Conservation (phyloP, 140 eudicot genomes). For the Cichorium intybus region DNA sequence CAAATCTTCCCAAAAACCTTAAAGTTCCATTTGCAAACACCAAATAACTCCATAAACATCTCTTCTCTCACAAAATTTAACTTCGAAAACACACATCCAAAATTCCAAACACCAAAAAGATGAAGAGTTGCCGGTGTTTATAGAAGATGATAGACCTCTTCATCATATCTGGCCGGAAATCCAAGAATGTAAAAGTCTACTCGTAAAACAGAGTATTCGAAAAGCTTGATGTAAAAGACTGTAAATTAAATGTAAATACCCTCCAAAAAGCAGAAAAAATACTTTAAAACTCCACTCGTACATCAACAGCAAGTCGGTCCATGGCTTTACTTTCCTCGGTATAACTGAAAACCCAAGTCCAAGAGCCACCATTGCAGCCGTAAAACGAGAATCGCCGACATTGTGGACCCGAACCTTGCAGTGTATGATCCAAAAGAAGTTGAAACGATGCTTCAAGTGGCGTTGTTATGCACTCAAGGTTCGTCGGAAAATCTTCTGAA, state of each 20-base stretch:
- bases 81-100: conserved; percentile 20
- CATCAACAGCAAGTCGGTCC: conserved; percentile 89
- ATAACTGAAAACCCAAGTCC: conserved; percentile 63
- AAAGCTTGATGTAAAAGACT: no score
- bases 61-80: conserved; percentile 32
- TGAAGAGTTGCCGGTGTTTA: neutral
- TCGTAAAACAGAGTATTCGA: no score
- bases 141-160: conserved; percentile 32
- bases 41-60: conserved; percentile 8
- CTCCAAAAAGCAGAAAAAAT: conserved; percentile 74
- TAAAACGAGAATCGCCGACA: conserved; percentile 58
- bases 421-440: conserved; percentile 66
- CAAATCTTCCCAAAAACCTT: conserved; percentile 14
- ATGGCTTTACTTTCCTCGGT: conserved; percentile 88
- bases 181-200: no score
- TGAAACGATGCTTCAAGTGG: conserved; percentile 77
- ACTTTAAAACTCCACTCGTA: conserved; percentile 90
- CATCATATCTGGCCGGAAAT: conserved; percentile 47
- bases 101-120: conserved; percentile 7
- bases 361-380: conserved; percentile 64
- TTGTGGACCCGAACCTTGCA: conserved; percentile 69
- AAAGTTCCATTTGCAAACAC: conserved; percentile 17
- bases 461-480: conserved; percentile 79
- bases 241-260: conserved; percentile 60
- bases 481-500: conserved; percentile 83